Base-by-base conservation (phyloP, 345 rosid species). In the Salix caprea region DNA sequence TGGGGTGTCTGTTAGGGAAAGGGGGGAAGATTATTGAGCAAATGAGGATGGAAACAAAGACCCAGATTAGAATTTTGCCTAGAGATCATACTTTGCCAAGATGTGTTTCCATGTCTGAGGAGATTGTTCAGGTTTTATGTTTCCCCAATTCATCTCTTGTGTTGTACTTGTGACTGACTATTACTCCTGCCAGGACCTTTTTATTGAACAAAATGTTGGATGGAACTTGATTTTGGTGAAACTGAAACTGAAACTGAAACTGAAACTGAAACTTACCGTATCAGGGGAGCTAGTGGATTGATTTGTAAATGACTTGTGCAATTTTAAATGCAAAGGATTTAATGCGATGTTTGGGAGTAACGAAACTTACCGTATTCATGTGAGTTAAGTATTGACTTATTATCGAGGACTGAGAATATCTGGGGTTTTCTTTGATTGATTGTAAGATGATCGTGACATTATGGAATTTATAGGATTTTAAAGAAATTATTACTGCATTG, bases 11-110 rank as follows among this genome's bases (percentile, higher is more conserved):
- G 91, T 78, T 96, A 84, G 99, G 99, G 74, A 94, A 94, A 88
- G 97, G 96, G 61, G 99, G 99, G 69, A 96, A 94, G 85, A 96
- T 96, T 21, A 92, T 96, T 50, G 99, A 96, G 88, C 99, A 94
- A 79, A 96, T 96, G 99, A 94, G 99, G 85, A 89, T 90, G 58
- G 98, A 92, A 78, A 96, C 99, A 28, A 94, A 96, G 92, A 96
- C 99, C 56, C 97, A 96, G 89, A 96, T 96, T 84, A 90, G 99
- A 89, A 87, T 96, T 87, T 85, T 96, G 64, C 99, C 99, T 11
- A 81, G 99, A 75, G 99, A 96, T 77, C 90, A 81, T 87, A 80
- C 89, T 14, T 83, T 96, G 72, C 99, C 99, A 73, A 97, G 90
- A 39, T 94, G 99, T 67, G 93, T 96, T 80, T 84, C 96, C 48